These are phyloP conservation scores for Trifolium repens DNA, from an alignment of 306 rosid species.

Conservation along the genomic window DNA sequence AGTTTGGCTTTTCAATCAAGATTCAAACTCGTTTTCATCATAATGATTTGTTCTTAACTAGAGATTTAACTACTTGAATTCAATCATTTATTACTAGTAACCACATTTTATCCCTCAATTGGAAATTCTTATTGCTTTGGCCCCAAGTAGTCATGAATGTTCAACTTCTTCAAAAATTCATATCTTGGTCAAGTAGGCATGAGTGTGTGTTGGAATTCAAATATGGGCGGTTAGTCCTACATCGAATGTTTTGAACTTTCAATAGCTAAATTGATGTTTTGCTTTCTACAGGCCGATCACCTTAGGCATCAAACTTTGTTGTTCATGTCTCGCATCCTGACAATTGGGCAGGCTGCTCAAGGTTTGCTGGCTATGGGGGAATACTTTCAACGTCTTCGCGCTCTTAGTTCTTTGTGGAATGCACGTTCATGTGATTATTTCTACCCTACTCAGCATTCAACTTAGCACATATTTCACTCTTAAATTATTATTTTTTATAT, in stretches of 20 bases:
- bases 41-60: no score
- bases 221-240: background rate
- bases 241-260: no score
- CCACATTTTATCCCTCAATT: no score
- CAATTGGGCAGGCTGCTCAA: constrained; percentile 65
- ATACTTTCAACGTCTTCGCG: constrained; percentile 74
- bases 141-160: no score
- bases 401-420: constrained; percentile 75
- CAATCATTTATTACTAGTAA: no score
- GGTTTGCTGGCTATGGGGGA: constrained; percentile 79
- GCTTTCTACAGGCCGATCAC: constrained; percentile 73
- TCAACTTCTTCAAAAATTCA: no score
- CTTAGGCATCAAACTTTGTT: constrained; percentile 72
- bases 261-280: constrained; percentile 6
- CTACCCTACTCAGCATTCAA: constrained; percentile 13
- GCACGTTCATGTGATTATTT: constrained; percentile 47
- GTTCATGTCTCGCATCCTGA: constrained; percentile 65
- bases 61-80: no score
- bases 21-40: no score
- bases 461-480: constrained; percentile 14
- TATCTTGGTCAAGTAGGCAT: no score
- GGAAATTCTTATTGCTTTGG: no score
- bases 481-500: background rate
- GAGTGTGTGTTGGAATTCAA: background rate
- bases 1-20: no score